Evolutionary conservation across 768 basidiomycete species (phyloP), one percentile per base, ranked within the genome.

Genomic region (Amanita fuliginea): DNA sequence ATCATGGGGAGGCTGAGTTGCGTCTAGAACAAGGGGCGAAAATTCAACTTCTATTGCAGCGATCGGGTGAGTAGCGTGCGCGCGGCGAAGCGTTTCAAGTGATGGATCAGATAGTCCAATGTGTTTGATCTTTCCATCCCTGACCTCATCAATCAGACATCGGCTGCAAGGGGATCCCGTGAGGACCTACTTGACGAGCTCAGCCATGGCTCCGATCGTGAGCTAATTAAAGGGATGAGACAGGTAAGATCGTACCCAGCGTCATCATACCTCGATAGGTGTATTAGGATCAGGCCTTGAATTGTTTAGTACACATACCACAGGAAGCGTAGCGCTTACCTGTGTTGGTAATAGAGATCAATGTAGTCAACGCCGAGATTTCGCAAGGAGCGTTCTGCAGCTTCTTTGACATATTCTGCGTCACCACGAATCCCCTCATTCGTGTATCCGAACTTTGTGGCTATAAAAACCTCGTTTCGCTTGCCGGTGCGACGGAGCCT

Each of bases 51-150:
- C 67, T 6, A 72, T 49, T 1, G 71, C 71, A 9, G 71, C 53
- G 51, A 74, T 67, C 7, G 70, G 71, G 42, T 72, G 68, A 7
- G 74, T 66, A 4, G 68, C 68, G 49, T 68, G 64, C 3, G 76
- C 77, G 8, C 77, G 71, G 32, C 73, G 70, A 30, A 78, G 59
- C 6, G 71, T 69, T 2, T 56, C 53, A 1, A 66, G 65, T 7
- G 67, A 71, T 49, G 65, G 67, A 52, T 80, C 77, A 5, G 74
- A 78, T n/a, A 79, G 60, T 1, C 78, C 76, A 18, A 78, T 60
- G 55, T 76, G 72, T 49, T 68, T 71, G 45, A 76, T 64, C 51
- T 72, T 70, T 9, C 70, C 63, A 56, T 68, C 44, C 59, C 69
- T 62, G 55, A 52, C n/a, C 7, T 30, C 53, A 26, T 41, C 47